Percentiles rank a stretch among this genome's conserved stretches.
phyloP scores from a whole-genome alignment of 2,329 filamentous ascomycete species.

The Monosporascus sp. region DNA sequence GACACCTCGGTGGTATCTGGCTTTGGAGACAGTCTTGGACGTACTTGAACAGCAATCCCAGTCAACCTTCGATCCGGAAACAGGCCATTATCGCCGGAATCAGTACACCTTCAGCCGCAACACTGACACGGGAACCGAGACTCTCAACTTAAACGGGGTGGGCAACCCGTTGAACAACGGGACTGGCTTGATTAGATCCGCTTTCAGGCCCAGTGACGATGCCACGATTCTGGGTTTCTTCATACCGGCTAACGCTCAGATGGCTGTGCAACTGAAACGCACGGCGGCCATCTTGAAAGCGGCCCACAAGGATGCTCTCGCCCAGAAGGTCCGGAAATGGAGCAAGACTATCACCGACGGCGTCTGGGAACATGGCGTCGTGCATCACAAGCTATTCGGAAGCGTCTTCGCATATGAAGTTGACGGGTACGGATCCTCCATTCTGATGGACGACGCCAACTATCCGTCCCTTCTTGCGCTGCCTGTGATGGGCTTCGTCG shows the following conservation, averaged over 20 bases:
- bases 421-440: constrained; percentile 75
- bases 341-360: constrained; percentile 64
- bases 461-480: constrained; percentile 75
- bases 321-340: constrained; percentile 52
- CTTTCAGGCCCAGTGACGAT: constrained; percentile 92
- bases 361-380: constrained; percentile 78
- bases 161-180: constrained; percentile 87
- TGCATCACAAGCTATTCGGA: constrained; percentile 69
- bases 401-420: constrained; percentile 83
- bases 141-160: constrained; percentile 71
- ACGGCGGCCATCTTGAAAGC: constrained; percentile 64
- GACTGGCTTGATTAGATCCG: constrained; percentile 82
- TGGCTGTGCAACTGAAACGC: constrained; percentile 79
- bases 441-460: constrained; percentile 88
- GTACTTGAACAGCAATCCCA: constrained; percentile 75
- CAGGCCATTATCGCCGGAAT: constrained; percentile 62
- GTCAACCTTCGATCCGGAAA: constrained; percentile 70
- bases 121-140: constrained; percentile 84
- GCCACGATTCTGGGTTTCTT: constrained; percentile 91
- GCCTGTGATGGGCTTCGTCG: constrained; percentile 72
- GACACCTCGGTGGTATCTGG: constrained; percentile 70
- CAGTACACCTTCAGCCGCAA: constrained; percentile 81
- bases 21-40: constrained; percentile 66
- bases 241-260: constrained; percentile 94
- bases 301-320: constrained; percentile 49